Conservation (phyloP, 371 early-diverging fungal species). For the Circinella umbellata region DNA sequence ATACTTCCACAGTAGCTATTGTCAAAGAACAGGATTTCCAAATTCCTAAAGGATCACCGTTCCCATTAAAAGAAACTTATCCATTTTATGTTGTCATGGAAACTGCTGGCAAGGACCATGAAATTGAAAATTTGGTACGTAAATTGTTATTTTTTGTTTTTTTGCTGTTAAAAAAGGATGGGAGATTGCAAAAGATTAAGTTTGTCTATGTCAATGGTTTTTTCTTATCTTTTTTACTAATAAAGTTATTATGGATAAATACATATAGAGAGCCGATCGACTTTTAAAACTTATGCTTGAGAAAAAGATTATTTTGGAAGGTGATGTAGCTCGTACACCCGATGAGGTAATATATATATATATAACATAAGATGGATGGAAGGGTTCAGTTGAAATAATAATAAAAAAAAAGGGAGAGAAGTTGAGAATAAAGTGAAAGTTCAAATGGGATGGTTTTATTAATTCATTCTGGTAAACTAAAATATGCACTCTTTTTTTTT, state of each 20-base stretch:
- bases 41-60: constrained; percentile 40
- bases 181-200: no score
- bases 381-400: background rate
- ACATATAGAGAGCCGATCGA: constrained; percentile 57
- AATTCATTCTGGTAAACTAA: no score
- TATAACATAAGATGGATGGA: background rate
- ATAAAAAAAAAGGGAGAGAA: background rate
- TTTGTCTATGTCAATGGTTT: no score
- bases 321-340: constrained; percentile 67
- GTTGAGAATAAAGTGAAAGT: background rate
- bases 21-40: constrained; percentile 60
- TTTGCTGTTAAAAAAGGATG: no score
- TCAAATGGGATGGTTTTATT: constrained; percentile 25
- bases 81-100: constrained; percentile 91
- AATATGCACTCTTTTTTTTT: background rate
- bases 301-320: constrained; percentile 69
- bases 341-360: constrained; percentile 17
- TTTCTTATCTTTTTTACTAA: no score
- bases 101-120: constrained; percentile 82
- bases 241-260: no score
- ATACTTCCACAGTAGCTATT: constrained; percentile 63
- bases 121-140: constrained; percentile 83
- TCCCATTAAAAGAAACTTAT: constrained; percentile 60
- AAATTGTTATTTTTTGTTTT: background rate
- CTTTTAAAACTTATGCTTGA: constrained; percentile 66